These are phyloP conservation scores for Canavalia ensiformis DNA, from an alignment of 306 rosid species.

Conservation along the genomic window DNA sequence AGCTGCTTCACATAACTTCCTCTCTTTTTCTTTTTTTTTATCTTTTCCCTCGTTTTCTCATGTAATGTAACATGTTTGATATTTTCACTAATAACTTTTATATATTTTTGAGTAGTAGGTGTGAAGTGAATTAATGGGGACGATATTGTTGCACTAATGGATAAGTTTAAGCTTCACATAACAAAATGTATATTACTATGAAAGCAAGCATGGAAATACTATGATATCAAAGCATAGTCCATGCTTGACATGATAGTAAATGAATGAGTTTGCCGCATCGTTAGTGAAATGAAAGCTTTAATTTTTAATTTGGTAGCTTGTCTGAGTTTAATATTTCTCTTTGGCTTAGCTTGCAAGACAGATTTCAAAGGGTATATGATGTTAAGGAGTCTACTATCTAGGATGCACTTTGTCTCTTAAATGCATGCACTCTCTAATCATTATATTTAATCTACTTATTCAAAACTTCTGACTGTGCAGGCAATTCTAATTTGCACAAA, in stretches of 20 bases:
- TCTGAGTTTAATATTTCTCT: slow-evolving; percentile 1
- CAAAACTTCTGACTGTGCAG: slow-evolving; percentile 27
- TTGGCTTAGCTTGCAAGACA: slow-evolving; percentile 51
- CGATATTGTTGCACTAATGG: too few relatives aligned
- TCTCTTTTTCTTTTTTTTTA: neutral
- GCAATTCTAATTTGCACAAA: slow-evolving; percentile 24
- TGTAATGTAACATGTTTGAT: neutral
- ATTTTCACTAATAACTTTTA: neutral
- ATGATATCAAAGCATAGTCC: slow-evolving; percentile 37
- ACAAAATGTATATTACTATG: neutral
- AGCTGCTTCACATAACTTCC: slow-evolving; percentile 26
- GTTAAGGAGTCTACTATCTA: slow-evolving; percentile 16
- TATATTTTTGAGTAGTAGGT: neutral
- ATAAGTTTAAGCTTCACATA: neutral
- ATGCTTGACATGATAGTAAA: slow-evolving; percentile 40
- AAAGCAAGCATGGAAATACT: slow-evolving; percentile 36
- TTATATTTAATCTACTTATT: slow-evolving; percentile 31
- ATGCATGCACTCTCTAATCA: slow-evolving; percentile 46
- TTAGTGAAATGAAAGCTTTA: slow-evolving; percentile 16
- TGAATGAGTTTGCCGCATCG: slow-evolving; percentile 26
- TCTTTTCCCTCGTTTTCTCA: neutral
- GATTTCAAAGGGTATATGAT: slow-evolving; percentile 37
- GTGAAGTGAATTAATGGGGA: neutral
- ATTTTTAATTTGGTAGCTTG: neutral
- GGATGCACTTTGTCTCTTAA: slow-evolving; percentile 36